phyloP scores from a whole-genome alignment of 768 basidiomycete species.

The Amanita phalloides region DNA sequence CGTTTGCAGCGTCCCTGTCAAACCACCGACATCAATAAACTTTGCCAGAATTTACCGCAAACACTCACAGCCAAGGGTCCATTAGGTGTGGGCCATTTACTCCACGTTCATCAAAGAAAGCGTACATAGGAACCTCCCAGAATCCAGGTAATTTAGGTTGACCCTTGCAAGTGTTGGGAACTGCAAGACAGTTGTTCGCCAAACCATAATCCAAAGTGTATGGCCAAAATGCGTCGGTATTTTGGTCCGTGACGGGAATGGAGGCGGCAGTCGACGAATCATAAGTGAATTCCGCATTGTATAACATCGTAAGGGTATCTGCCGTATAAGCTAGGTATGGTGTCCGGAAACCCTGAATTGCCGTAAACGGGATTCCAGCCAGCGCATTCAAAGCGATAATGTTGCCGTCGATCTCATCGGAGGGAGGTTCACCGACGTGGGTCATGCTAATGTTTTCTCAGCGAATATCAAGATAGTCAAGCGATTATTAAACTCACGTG shows the following conservation, averaged over 20 bases:
- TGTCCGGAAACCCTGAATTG: conserved; percentile 66
- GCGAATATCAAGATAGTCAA: not conserved
- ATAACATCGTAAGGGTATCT: conserved; percentile 50
- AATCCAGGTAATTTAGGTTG: conserved; percentile 64
- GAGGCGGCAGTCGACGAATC: conserved; percentile 56
- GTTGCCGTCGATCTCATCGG: conserved; percentile 67
- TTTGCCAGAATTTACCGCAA: not conserved
- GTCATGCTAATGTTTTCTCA: conserved; percentile 45
- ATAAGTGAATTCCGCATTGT: conserved; percentile 52
- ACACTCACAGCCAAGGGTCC: conserved; percentile 72
- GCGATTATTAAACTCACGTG: conserved; percentile 33
- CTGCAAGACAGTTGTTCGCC: conserved; percentile 63
- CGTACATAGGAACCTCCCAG: conserved; percentile 84
- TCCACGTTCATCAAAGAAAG: conserved; percentile 54
- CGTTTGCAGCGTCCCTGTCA: conserved; percentile 43
- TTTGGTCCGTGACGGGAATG: conserved; percentile 51
- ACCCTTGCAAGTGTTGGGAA: conserved; percentile 50
- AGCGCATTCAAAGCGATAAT: conserved; percentile 70
- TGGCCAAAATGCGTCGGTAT: conserved; percentile 75
- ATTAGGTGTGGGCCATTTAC: conserved; percentile 54
- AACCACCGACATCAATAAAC: not conserved
- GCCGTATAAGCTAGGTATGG: conserved; percentile 60
- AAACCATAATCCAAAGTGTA: conserved; percentile 74
- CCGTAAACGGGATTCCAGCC: conserved; percentile 58
- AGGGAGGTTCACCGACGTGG: conserved; percentile 53